Percentiles rank a stretch among this genome's conserved stretches.
Conservation (phyloP, 345 rosid genomes). For the Sonneratia alba region DNA sequence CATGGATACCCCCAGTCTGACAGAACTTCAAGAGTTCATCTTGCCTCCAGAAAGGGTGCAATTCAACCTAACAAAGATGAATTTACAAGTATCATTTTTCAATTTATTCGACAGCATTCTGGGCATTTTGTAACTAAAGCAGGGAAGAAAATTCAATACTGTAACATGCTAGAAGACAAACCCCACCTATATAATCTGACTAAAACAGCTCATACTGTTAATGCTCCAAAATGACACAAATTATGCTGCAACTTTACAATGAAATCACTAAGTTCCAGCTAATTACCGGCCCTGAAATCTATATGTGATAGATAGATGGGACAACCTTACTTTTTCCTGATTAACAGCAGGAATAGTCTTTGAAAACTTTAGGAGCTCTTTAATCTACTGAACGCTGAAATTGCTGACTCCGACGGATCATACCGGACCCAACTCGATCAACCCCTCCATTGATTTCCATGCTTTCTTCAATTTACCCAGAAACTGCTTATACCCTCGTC, state of each 20-base stretch:
- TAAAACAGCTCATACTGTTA: neutral
- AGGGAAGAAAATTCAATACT: neutral
- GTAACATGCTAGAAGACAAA: neutral
- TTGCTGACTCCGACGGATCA: conserved; percentile 54
- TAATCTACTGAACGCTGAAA: conserved; percentile 41
- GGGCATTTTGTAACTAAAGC: neutral
- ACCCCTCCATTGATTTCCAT: conserved; percentile 57
- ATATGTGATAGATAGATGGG: too few relatives aligned
- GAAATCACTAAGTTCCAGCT: neutral
- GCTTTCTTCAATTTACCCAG: conserved; percentile 46
- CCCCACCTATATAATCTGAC: neutral
- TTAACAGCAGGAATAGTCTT: conserved; percentile 49
- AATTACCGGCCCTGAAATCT: too few relatives aligned
- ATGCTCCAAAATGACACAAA: neutral
- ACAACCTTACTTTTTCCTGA: conserved; percentile 21
- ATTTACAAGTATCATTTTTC: neutral
- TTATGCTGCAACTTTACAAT: neutral
- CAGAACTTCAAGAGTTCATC: conserved; percentile 56
- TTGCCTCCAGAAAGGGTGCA: conserved; percentile 67
- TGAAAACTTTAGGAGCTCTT: conserved; percentile 47
- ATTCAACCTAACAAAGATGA: conserved; percentile 32
- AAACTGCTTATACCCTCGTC: conserved; percentile 46
- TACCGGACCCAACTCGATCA: conserved; percentile 39
- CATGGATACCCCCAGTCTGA: conserved; percentile 46
- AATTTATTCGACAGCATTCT: too few relatives aligned